Percentiles rank a stretch among this genome's conserved stretches.
These are phyloP conservation scores for Metarhizium album DNA, from an alignment of 2,329 filamentous ascomycete species.

Conservation along the genomic window DNA sequence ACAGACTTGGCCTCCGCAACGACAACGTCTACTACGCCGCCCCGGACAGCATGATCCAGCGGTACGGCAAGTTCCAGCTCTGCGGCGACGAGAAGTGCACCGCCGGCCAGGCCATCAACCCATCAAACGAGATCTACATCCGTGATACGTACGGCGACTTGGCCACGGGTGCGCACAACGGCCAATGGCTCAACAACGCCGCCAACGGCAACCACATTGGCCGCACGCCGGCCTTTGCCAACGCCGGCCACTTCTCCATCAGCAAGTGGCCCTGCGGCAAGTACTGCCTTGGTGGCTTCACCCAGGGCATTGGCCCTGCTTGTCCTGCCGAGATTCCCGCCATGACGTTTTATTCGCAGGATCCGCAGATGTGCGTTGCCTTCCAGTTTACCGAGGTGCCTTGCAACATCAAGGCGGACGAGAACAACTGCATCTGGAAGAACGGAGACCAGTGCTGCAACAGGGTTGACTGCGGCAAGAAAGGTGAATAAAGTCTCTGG, in stretches of 20 bases:
- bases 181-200: constrained; percentile 11
- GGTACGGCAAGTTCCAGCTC: constrained; percentile 12
- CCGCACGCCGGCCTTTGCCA: constrained; percentile 6
- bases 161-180: constrained; percentile 6
- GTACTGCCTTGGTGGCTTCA: constrained; percentile 11
- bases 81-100: constrained; percentile 10
- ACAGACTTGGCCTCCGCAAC: constrained; percentile 7
- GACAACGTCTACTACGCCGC: constrained; percentile 8
- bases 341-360: constrained; percentile 11
- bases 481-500: constrained; percentile 1
- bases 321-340: constrained; percentile 8
- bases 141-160: constrained; percentile 9
- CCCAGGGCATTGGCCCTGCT: constrained; percentile 8
- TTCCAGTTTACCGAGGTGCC: constrained; percentile 11
- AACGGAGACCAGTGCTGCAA: constrained; percentile 9
- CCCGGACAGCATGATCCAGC: constrained; percentile 9
- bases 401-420: constrained; percentile 9
- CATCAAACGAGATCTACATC: constrained; percentile 7
- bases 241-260: constrained; percentile 10
- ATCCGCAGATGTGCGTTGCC: constrained; percentile 9
- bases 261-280: constrained; percentile 13
- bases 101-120: constrained; percentile 6
- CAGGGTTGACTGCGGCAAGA: constrained; percentile 6
- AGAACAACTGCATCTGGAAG: constrained; percentile 12
- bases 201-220: constrained; percentile 8